Percentiles rank a stretch among this genome's conserved stretches.
Evolutionary conservation across 441 rosid genomes (phyloP).

Genomic region (Omphalea diandra): DNA sequence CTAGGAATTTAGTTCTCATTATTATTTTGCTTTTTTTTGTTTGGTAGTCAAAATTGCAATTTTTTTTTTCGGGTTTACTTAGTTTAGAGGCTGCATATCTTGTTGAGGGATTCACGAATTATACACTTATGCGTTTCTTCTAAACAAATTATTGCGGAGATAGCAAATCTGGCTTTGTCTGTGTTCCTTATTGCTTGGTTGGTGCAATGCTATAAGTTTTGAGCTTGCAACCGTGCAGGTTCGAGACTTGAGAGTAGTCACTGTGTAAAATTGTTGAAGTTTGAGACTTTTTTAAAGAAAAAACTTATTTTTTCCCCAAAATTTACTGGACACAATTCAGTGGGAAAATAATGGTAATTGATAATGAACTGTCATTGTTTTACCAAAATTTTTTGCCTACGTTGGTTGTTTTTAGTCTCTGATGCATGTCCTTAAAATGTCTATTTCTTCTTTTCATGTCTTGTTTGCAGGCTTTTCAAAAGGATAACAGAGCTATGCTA

Average conservation of each 20-base stretch:
- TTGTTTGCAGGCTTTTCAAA: constrained; percentile 56
- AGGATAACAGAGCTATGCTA: constrained; percentile 65
- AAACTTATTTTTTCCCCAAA: too few relatives aligned
- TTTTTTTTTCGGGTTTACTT: background rate
- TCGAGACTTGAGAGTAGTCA: background rate
- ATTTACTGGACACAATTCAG: too few relatives aligned
- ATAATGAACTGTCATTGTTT: background rate
- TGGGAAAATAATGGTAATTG: background rate
- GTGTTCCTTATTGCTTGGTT: too few relatives aligned
- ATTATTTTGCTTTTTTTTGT: background rate
- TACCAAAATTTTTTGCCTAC: background rate
- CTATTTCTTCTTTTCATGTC: background rate
- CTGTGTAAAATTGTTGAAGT: background rate
- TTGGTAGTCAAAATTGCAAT: background rate
- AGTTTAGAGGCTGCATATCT: background rate
- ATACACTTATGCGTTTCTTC: background rate
- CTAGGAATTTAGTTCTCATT: too few relatives aligned
- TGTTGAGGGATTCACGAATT: background rate
- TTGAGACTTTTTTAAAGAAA: background rate
- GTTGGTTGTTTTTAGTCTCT: background rate
- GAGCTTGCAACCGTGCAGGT: background rate
- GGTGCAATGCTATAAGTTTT: background rate
- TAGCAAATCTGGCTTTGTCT: too few relatives aligned
- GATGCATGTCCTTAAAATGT: background rate
- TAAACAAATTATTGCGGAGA: too few relatives aligned